Conservation (phyloP, 495 filamentous ascomycete genomes). For the Aspergillus coremiiformis region DNA sequence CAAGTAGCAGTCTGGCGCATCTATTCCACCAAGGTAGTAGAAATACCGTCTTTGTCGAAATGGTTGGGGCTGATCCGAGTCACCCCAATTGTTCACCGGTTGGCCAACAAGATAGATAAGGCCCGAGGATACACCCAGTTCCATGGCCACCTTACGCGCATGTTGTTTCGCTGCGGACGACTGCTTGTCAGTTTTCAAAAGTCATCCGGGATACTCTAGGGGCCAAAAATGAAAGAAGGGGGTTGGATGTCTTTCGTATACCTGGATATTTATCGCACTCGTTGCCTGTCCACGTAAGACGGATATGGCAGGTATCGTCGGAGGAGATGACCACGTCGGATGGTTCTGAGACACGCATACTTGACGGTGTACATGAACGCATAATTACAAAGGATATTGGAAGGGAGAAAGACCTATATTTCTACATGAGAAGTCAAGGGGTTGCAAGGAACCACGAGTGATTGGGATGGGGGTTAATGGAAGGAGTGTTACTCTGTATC, state of each 20-base stretch:
- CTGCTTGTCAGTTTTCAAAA: background rate
- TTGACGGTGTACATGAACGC: background rate
- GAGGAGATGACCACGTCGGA: conserved; percentile 21
- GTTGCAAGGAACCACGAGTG: background rate
- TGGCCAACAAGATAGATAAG: conserved; percentile 81
- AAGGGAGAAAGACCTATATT: background rate
- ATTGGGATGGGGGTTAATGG: background rate
- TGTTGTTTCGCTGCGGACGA: conserved; percentile 63
- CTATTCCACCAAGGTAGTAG: conserved; percentile 85
- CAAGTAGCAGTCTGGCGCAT: conserved; percentile 72
- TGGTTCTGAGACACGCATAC: conserved; percentile 13
- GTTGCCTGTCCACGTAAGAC: conserved; percentile 20
- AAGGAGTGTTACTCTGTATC: background rate
- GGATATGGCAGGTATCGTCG: conserved; percentile 29
- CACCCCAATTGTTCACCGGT: conserved; percentile 62
- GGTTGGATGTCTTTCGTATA: conserved; percentile 12
- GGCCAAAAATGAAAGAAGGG: conserved; percentile 1
- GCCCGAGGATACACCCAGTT: conserved; percentile 54
- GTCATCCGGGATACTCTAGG: background rate
- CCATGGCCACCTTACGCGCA: conserved; percentile 61
- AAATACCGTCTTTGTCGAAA: conserved; percentile 89
- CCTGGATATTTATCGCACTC: conserved; percentile 41
- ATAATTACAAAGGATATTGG: background rate
- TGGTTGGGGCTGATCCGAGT: conserved; percentile 67
- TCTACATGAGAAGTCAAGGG: background rate